phyloP scores from a whole-genome alignment of 169 alveolate genomes.

The Plasmodium chabaudi region DNA sequence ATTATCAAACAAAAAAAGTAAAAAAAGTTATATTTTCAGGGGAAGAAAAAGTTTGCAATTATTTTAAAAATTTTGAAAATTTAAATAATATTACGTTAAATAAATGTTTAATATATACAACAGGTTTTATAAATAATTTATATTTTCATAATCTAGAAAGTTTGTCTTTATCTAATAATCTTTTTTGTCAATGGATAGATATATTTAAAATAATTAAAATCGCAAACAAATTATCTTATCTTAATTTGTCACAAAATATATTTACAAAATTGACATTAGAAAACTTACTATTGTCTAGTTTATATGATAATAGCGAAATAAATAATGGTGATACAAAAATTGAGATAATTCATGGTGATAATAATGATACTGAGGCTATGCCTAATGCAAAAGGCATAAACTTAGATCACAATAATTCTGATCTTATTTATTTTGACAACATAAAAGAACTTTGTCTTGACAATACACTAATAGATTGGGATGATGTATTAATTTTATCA shows the following conservation, averaged over 20 bases:
- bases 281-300: not conserved
- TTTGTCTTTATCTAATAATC: constrained; percentile 54
- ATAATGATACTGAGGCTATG: not conserved
- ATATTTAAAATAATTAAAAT: constrained; percentile 46
- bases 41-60: constrained; percentile 31
- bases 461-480: constrained; percentile 52
- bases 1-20: constrained; percentile 58
- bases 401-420: not conserved
- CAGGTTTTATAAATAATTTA: constrained; percentile 18
- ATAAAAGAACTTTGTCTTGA: constrained; percentile 64
- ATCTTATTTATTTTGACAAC: constrained; percentile 38
- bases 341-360: not conserved
- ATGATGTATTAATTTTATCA: constrained; percentile 48
- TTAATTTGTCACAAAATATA: constrained; percentile 58
- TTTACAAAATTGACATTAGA: constrained; percentile 14
- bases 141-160: constrained; percentile 30
- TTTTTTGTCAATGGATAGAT: constrained; percentile 44
- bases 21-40: constrained; percentile 61
- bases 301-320: not conserved
- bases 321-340: not conserved
- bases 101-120: constrained; percentile 42
- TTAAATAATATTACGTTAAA: constrained; percentile 53
- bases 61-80: constrained; percentile 40
- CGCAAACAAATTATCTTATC: constrained; percentile 47
- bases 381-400: not conserved